Conservation (phyloP, 2,329 filamentous ascomycete species). For the Neofusicoccum laricinum region DNA sequence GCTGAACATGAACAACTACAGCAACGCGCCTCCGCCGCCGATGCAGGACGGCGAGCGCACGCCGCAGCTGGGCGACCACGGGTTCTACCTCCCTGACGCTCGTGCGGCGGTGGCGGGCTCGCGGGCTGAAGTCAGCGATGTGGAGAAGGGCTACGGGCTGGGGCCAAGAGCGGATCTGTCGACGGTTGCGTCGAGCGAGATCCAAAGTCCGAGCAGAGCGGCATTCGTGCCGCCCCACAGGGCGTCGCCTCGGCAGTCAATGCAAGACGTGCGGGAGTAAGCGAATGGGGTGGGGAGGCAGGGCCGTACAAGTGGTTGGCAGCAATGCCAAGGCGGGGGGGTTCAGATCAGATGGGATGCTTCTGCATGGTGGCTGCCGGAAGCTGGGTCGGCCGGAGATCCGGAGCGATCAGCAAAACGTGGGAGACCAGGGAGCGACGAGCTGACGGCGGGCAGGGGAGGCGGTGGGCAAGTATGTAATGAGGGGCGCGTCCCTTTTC, state of each 20-base stretch:
- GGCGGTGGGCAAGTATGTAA: background rate
- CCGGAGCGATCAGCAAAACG: constrained; percentile 5
- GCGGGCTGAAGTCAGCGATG: background rate
- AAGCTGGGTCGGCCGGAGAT: background rate
- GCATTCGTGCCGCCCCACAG: background rate
- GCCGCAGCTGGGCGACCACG: constrained; percentile 2
- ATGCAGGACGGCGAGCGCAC: background rate
- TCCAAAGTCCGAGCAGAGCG: background rate
- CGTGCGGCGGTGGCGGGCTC: background rate
- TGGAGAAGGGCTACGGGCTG: constrained; percentile 8
- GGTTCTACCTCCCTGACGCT: background rate
- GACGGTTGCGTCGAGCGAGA: constrained; percentile 6
- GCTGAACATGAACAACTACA: background rate
- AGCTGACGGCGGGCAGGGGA: background rate
- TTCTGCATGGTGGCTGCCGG: background rate
- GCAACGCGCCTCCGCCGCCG: background rate
- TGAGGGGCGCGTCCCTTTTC: background rate
- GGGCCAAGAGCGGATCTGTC: constrained; percentile 6
- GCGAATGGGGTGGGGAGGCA: background rate
- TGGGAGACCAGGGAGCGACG: background rate
- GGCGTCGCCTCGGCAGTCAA: background rate
- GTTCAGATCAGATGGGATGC: background rate
- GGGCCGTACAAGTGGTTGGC: background rate
- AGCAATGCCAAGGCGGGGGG: background rate
- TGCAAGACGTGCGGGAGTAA: constrained; percentile 4